phyloP scores from a whole-genome alignment of 768 basidiomycete species.

The Termitomyces sp. region DNA sequence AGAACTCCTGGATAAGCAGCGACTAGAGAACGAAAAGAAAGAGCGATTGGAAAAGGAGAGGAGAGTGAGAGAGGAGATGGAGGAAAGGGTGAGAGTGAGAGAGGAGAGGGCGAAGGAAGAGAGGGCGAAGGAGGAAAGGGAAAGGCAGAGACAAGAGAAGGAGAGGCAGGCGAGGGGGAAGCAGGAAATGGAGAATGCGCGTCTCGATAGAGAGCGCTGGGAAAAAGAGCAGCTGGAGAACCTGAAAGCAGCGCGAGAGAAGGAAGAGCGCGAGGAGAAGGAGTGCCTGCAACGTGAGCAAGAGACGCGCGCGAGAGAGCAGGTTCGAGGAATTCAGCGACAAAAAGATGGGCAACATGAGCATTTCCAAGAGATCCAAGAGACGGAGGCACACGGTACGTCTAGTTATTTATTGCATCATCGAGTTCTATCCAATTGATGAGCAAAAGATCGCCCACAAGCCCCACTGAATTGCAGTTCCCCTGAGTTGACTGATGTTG shows the following conservation, averaged over 20 bases:
- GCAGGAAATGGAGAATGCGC: slow-evolving; percentile 5
- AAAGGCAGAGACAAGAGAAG: background rate
- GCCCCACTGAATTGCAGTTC: background rate
- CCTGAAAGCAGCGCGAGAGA: background rate
- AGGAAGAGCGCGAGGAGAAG: background rate
- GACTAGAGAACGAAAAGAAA: background rate
- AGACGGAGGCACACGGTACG: background rate
- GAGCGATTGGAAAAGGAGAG: background rate
- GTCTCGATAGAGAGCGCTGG: background rate
- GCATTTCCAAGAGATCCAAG: background rate
- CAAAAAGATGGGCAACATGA: background rate
- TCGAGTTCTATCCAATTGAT: background rate
- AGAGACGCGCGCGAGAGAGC: background rate
- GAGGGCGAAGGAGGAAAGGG: background rate
- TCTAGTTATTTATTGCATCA: background rate
- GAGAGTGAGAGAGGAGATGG: background rate
- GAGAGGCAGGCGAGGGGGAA: background rate
- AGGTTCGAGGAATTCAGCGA: background rate
- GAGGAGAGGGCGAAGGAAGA: background rate
- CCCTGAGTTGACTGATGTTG: slow-evolving; percentile 1
- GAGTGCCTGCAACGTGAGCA: background rate
- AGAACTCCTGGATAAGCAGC: background rate
- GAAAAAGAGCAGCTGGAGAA: background rate
- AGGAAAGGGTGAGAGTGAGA: background rate
- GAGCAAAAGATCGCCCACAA: background rate